Evolutionary conservation across 1,139 yeast species (phyloP).

Genomic region (Hyphopichia khmerensis): DNA sequence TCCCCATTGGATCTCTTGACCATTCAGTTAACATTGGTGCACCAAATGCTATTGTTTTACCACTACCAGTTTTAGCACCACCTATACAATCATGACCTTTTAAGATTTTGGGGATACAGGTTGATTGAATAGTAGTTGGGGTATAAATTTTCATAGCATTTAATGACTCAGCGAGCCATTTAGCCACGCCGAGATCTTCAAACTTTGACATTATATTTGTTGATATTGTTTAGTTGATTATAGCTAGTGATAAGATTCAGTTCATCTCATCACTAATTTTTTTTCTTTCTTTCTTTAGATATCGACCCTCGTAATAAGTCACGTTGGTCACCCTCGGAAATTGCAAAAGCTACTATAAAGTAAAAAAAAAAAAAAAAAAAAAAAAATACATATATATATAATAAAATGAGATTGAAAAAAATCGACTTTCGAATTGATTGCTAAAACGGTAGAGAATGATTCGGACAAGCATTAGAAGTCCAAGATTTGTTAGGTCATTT

Average conservation of each 20-base stretch:
- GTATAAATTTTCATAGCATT: conserved; percentile 74
- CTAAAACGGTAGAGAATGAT: too few relatives aligned
- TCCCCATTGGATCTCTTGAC: conserved; percentile 94
- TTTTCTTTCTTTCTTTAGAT: too few relatives aligned
- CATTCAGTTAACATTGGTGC: conserved; percentile 93
- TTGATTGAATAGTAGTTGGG: conserved; percentile 85
- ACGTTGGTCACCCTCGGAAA: background rate
- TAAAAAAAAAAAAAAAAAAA: background rate
- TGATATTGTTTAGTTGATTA: background rate
- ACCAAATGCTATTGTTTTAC: conserved; percentile 96
- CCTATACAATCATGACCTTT: conserved; percentile 91
- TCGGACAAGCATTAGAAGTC: too few relatives aligned
- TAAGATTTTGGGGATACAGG: conserved; percentile 85
- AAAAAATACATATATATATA: background rate
- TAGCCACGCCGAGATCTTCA: conserved; percentile 69
- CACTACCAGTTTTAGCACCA: conserved; percentile 98
- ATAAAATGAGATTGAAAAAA: too few relatives aligned
- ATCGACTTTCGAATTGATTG: too few relatives aligned
- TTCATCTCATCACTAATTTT: conserved; percentile 1
- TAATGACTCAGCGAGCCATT: conserved; percentile 84
- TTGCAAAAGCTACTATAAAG: background rate
- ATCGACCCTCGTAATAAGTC: too few relatives aligned
- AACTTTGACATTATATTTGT: conserved; percentile 38
- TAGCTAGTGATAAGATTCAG: background rate
- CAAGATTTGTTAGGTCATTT: too few relatives aligned